These are phyloP conservation scores for Phellinidium pouzarii DNA, from an alignment of 1,284 basidiomycete genomes.

Conservation along the genomic window DNA sequence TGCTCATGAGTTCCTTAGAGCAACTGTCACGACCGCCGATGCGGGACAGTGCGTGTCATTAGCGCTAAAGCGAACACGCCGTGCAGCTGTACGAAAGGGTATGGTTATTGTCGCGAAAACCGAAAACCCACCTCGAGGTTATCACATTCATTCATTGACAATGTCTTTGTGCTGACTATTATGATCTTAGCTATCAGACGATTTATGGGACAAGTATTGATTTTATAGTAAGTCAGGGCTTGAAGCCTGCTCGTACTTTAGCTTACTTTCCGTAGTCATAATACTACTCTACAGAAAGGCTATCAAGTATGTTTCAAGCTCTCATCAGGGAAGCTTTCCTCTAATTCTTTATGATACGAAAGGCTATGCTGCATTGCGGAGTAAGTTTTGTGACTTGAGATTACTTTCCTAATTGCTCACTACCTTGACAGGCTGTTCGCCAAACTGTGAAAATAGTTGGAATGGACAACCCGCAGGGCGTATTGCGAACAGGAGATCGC, in stretches of 20 bases:
- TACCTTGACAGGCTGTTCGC: conserved; percentile 54
- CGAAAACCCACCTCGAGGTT: conserved; percentile 71
- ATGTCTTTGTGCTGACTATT: background rate
- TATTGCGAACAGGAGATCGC: conserved; percentile 86
- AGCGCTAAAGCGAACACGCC: conserved; percentile 85
- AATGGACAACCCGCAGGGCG: conserved; percentile 82
- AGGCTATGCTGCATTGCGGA: conserved; percentile 83
- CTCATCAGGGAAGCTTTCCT: conserved; percentile 3
- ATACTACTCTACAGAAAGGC: conserved; percentile 85
- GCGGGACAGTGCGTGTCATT: conserved; percentile 95
- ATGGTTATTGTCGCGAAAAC: conserved; percentile 86
- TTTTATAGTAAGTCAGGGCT: conserved; percentile 57
- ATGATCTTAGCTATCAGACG: conserved; percentile 53
- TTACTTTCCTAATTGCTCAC: conserved; percentile 10
- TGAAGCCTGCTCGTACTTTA: conserved; percentile 15
- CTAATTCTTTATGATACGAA: conserved; percentile 22
- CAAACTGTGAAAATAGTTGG: conserved; percentile 89
- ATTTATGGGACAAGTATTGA: conserved; percentile 82
- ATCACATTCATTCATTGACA: background rate
- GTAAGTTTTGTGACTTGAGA: conserved; percentile 35
- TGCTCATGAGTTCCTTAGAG: conserved; percentile 36
- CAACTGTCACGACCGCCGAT: conserved; percentile 77
- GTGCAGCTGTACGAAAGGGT: conserved; percentile 84
- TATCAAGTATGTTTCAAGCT: conserved; percentile 58
- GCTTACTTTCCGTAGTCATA: conserved; percentile 56